These are phyloP conservation scores for Nymphaea thermarum DNA, from an alignment of 164 flowering plant species.

Conservation along the genomic window DNA sequence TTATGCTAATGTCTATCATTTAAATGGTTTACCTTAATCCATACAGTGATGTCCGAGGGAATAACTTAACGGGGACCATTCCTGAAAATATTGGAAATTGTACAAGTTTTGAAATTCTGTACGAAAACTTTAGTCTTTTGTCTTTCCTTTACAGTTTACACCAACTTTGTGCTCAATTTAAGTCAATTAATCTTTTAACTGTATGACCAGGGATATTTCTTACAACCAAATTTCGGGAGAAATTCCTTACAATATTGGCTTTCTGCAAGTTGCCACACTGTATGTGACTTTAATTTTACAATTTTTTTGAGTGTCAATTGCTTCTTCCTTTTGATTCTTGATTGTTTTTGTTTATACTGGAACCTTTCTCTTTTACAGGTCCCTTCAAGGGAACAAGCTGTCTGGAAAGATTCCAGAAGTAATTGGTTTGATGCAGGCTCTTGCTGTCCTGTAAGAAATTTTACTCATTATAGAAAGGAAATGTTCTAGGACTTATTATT, in stretches of 20 bases:
- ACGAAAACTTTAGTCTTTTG: constrained; percentile 10
- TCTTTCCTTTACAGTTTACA: neutral
- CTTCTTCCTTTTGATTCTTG: neutral
- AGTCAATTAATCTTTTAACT: neutral
- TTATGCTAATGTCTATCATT: neutral
- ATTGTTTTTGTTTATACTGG: neutral
- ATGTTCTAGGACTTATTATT: no score
- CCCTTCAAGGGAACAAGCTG: constrained; percentile 80
- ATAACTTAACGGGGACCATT: constrained; percentile 67
- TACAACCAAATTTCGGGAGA: constrained; percentile 89
- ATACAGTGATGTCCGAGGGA: constrained; percentile 83
- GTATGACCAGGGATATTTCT: constrained; percentile 66
- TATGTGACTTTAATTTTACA: constrained; percentile 17
- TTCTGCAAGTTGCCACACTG: constrained; percentile 94
- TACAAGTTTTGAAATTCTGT: constrained; percentile 89
- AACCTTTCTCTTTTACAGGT: constrained; percentile 21
- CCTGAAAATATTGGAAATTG: constrained; percentile 92
- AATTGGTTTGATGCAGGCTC: constrained; percentile 96
- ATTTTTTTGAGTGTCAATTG: neutral
- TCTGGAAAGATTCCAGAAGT: constrained; percentile 90
- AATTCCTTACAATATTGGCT: constrained; percentile 92
- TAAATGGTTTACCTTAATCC: neutral
- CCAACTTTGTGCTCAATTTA: neutral
- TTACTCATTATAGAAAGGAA: no score
- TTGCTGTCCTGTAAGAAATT: constrained; percentile 74